phyloP scores from a whole-genome alignment of 345 rosid species.

The Clarkia xantiana region DNA sequence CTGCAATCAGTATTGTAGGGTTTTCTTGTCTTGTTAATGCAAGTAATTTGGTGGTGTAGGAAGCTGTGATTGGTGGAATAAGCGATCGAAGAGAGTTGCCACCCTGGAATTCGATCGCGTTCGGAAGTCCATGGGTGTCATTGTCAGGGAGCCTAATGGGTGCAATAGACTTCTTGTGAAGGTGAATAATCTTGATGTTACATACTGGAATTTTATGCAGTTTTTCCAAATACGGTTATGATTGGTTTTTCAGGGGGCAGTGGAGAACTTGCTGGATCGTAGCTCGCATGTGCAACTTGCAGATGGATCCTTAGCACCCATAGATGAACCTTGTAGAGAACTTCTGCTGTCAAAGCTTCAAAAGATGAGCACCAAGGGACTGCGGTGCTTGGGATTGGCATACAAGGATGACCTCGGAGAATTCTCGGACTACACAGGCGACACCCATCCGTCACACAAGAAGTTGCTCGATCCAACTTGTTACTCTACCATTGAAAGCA shows the following conservation, averaged over 20 bases:
- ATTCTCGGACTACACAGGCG: slow-evolving; percentile 58
- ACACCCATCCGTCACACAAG: slow-evolving; percentile 70
- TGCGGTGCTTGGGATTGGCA: slow-evolving; percentile 80
- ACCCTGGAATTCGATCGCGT: slow-evolving; percentile 83
- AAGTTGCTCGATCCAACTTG: slow-evolving; percentile 69
- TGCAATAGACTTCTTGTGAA: slow-evolving; percentile 66
- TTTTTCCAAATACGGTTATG: neutral
- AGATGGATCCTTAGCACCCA: slow-evolving; percentile 58
- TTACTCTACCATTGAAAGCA: slow-evolving; percentile 59
- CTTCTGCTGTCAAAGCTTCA: slow-evolving; percentile 41
- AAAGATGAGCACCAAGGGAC: slow-evolving; percentile 75
- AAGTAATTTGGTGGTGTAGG: slow-evolving; percentile 16
- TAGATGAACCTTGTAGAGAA: slow-evolving; percentile 65
- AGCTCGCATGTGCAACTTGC: slow-evolving; percentile 70
- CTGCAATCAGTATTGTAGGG: too few relatives aligned
- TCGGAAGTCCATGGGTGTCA: slow-evolving; percentile 82
- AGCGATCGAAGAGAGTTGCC: slow-evolving; percentile 53
- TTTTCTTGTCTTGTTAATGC: too few relatives aligned
- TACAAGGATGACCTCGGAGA: slow-evolving; percentile 74
- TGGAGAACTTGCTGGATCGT: slow-evolving; percentile 73
- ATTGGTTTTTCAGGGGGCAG: slow-evolving; percentile 56
- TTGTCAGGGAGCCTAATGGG: slow-evolving; percentile 54
- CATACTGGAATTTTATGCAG: too few relatives aligned
- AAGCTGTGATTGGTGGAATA: slow-evolving; percentile 75
- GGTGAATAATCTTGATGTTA: slow-evolving; percentile 23